phyloP scores from a whole-genome alignment of 495 filamentous ascomycete species.

The Trichoderma parareesei region DNA sequence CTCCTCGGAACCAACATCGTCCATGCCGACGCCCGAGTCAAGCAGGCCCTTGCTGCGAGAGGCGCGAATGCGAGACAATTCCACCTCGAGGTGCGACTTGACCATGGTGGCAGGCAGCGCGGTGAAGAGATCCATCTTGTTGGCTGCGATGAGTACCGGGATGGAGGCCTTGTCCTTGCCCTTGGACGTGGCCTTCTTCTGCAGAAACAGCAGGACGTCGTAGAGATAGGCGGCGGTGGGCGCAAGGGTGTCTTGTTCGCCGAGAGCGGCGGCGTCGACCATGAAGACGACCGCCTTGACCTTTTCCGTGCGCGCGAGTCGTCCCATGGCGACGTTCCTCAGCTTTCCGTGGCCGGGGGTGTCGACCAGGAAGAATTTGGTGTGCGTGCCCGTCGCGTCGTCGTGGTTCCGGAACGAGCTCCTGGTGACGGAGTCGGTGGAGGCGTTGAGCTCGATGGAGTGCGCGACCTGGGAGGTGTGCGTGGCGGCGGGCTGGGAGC shows the following conservation, averaged over 20 bases:
- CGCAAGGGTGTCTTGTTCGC: constrained; percentile 37
- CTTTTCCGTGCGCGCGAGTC: constrained; percentile 55
- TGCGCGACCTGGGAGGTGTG: constrained; percentile 77
- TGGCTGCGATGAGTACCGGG: constrained; percentile 76
- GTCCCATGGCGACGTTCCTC: constrained; percentile 45
- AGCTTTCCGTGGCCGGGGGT: constrained; percentile 89
- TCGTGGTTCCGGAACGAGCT: constrained; percentile 49
- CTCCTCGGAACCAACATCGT: constrained; percentile 49
- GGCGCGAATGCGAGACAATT: constrained; percentile 71
- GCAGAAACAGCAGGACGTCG: constrained; percentile 71
- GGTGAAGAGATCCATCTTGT: constrained; percentile 94
- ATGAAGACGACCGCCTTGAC: constrained; percentile 78
- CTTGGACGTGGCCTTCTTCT: constrained; percentile 56
- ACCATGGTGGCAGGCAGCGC: constrained; percentile 77
- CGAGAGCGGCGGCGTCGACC: constrained; percentile 71
- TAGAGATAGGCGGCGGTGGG: constrained; percentile 58
- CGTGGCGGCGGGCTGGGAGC: constrained; percentile 43
- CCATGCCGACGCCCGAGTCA: constrained; percentile 59
- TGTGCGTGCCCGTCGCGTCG: constrained; percentile 37
- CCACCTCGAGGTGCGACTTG: constrained; percentile 64
- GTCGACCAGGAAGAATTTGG: constrained; percentile 68
- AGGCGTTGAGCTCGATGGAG: constrained; percentile 62
- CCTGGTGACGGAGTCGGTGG: constrained; percentile 50
- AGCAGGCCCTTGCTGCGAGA: constrained; percentile 73
- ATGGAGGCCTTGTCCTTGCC: constrained; percentile 55